A percentile compares a stretch with the other conserved stretches of the same genome.
phyloP scores from a whole-genome alignment of 2,329 filamentous ascomycete species.

The Penicillium griseofulvum region DNA sequence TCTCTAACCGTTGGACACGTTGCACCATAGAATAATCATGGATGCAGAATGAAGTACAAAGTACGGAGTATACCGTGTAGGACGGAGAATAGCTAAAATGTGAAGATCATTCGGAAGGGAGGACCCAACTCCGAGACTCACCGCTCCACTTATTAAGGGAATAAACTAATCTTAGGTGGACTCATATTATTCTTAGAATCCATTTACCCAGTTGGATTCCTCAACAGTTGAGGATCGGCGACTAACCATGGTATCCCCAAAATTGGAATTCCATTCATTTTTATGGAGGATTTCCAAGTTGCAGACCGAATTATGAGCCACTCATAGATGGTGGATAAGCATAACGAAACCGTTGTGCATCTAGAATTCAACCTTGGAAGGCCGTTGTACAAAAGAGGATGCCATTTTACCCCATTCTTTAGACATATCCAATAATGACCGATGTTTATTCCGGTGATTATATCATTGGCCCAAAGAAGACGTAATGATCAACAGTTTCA shows the following conservation, averaged over 20 bases:
- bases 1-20: not conserved
- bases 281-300: not conserved
- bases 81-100: not conserved
- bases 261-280: not conserved
- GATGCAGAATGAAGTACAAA: not conserved
- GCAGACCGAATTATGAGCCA: slow-evolving; percentile 5
- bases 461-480: not conserved
- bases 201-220: slow-evolving; percentile 3
- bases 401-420: not conserved
- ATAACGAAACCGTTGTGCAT: not conserved
- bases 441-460: not conserved
- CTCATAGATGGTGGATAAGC: not conserved
- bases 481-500: slow-evolving; percentile 11
- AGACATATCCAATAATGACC: slow-evolving; percentile 4
- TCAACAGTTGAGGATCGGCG: slow-evolving; percentile 16
- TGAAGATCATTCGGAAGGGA: slow-evolving; percentile 4
- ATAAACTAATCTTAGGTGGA: not conserved
- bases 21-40: not conserved
- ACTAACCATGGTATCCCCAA: not conserved
- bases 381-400: not conserved
- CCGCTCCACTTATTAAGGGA: slow-evolving; percentile 15
- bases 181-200: not conserved
- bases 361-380: not conserved
- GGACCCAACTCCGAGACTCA: slow-evolving; percentile 11
- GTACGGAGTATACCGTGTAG: slow-evolving; percentile 1